Percentiles rank a stretch among this genome's conserved stretches.
phyloP scores from a whole-genome alignment of 257 asterid genomes.

The Asclepias syriaca region DNA sequence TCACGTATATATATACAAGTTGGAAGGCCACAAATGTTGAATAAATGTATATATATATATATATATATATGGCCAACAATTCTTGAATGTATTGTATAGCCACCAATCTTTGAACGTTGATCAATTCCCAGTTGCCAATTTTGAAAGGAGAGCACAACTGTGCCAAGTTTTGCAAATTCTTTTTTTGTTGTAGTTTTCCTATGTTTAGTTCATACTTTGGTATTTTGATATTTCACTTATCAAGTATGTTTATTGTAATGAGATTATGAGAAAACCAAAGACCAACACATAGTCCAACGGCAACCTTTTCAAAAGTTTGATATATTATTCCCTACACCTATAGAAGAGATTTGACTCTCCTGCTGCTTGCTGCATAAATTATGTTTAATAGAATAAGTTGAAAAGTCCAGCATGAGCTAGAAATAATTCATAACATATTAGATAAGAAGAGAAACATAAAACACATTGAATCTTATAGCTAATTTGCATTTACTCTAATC shows the following conservation, averaged over 20 bases:
- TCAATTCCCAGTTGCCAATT: too few relatives aligned
- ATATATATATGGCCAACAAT: too few relatives aligned
- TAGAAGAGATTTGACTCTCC: neutral
- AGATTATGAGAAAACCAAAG: neutral
- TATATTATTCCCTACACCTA: neutral
- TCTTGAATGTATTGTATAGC: too few relatives aligned
- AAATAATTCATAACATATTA: too few relatives aligned
- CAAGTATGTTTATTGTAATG: neutral
- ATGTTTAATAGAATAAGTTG: neutral
- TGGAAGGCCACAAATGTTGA: too few relatives aligned
- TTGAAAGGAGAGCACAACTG: too few relatives aligned
- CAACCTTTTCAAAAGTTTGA: neutral
- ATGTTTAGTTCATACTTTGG: neutral
- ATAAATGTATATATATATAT: too few relatives aligned
- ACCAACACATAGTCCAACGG: neutral
- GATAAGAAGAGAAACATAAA: too few relatives aligned
- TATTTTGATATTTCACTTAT: neutral
- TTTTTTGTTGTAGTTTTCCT: neutral
- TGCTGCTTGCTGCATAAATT: neutral
- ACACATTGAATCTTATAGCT: too few relatives aligned
- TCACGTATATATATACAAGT: too few relatives aligned
- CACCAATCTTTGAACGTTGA: too few relatives aligned
- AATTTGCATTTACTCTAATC: too few relatives aligned
- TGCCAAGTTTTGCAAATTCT: neutral
- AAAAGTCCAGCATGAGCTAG: neutral